Conservation (phyloP, 2,329 filamentous ascomycete genomes). For the Lasiodiplodia theobromae region DNA sequence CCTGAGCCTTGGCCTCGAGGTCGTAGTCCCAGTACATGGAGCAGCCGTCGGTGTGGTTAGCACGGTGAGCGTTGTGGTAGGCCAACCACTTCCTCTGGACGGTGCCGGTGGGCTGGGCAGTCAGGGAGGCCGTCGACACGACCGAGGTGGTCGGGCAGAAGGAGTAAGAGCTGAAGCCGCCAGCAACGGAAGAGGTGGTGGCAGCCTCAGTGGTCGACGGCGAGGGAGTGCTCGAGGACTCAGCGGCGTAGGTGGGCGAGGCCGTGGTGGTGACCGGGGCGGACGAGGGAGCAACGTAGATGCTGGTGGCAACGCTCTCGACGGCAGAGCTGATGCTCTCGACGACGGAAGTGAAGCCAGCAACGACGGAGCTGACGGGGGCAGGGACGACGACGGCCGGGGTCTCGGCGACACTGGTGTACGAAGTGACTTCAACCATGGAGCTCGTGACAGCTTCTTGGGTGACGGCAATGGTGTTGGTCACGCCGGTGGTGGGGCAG, state of each 20-base stretch:
- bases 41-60: constrained; percentile 73
- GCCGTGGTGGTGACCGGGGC: background rate
- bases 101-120: constrained; percentile 32
- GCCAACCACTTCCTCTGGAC: constrained; percentile 55
- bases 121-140: background rate
- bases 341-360: background rate
- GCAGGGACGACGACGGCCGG: background rate
- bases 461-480: constrained; percentile 10
- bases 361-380: background rate
- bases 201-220: background rate
- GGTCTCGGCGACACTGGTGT: constrained; percentile 7
- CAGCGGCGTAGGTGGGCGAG: background rate
- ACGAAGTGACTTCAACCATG: constrained; percentile 7
- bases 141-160: constrained; percentile 27
- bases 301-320: background rate
- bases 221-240: background rate
- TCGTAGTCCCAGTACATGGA: constrained; percentile 70
- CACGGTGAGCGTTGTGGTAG: constrained; percentile 86
- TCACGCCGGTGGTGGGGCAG: constrained; percentile 6
- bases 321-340: background rate
- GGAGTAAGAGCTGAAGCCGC: constrained; percentile 33
- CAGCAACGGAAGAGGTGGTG: constrained; percentile 11
- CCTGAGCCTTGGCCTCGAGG: constrained; percentile 69
- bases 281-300: constrained; percentile 4
- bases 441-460: constrained; percentile 14